Evolutionary conservation across 768 basidiomycete species (phyloP).

Genomic region (Serendipita sp.): DNA sequence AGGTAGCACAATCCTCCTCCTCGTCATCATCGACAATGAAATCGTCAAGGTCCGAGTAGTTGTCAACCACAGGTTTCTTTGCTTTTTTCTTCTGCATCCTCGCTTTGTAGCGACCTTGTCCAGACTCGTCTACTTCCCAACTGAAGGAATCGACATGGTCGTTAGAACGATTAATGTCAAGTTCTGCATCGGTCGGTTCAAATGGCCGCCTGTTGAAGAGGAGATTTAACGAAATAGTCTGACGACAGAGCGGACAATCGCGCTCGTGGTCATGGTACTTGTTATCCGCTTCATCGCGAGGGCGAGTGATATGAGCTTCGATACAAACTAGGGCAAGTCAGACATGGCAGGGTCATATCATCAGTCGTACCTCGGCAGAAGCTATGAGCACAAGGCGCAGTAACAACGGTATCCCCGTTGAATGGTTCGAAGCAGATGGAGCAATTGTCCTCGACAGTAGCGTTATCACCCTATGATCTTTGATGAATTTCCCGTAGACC

Average conservation of each 20-base stretch:
- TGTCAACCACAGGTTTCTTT: slow-evolving; percentile 20
- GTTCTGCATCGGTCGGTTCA: slow-evolving; percentile 43
- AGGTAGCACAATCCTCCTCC: slow-evolving; percentile 33
- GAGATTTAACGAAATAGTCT: slow-evolving; percentile 27
- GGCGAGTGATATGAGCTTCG: slow-evolving; percentile 31
- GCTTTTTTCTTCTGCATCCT: slow-evolving; percentile 19
- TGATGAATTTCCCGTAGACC: neutral
- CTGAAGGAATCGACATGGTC: slow-evolving; percentile 21
- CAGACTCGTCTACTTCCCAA: slow-evolving; percentile 14
- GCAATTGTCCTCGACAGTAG: slow-evolving; percentile 37
- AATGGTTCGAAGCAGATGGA: slow-evolving; percentile 49
- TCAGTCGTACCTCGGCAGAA: slow-evolving; percentile 34
- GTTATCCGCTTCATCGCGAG: slow-evolving; percentile 20
- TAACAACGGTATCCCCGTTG: slow-evolving; percentile 34
- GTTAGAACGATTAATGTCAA: slow-evolving; percentile 17
- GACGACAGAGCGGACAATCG: slow-evolving; percentile 48
- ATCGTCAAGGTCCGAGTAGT: slow-evolving; percentile 31
- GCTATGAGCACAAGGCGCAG: slow-evolving; percentile 36
- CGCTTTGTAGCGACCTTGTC: slow-evolving; percentile 16
- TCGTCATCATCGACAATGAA: slow-evolving; percentile 42
- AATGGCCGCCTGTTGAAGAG: slow-evolving; percentile 45
- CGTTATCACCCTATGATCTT: slow-evolving; percentile 25
- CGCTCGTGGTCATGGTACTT: slow-evolving; percentile 29
- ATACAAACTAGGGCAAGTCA: slow-evolving; percentile 4
- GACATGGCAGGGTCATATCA: slow-evolving; percentile 29